These are phyloP conservation scores for Corymbia maculata DNA, from an alignment of 345 rosid species.

Conservation along the genomic window DNA sequence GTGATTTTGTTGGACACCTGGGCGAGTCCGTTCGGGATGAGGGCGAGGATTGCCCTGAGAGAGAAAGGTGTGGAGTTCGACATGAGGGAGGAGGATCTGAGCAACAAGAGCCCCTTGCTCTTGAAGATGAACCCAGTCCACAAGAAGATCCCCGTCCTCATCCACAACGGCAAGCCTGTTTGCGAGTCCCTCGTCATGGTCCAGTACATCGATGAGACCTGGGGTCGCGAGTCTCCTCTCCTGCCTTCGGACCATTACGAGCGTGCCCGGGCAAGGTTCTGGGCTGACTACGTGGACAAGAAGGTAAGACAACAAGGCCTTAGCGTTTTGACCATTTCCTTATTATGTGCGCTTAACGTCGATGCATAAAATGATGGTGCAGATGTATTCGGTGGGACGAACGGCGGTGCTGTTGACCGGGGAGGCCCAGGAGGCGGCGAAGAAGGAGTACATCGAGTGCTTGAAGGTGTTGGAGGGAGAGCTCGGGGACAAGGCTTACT, in stretches of 20 bases:
- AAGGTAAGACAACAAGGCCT: background rate
- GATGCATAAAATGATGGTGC: background rate
- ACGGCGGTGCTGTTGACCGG: background rate
- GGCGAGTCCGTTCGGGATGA: constrained; percentile 3
- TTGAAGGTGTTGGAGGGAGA: constrained; percentile 3
- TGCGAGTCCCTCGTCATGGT: constrained; percentile 5
- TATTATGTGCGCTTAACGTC: background rate
- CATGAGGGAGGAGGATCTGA: background rate
- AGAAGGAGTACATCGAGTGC: constrained; percentile 2
- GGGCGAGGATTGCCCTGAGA: constrained; percentile 6
- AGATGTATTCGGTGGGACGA: background rate
- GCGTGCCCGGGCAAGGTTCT: background rate
- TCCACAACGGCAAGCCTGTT: constrained; percentile 1
- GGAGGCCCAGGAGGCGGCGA: background rate
- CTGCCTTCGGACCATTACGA: constrained; percentile 1
- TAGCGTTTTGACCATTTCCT: background rate
- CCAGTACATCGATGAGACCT: constrained; percentile 7
- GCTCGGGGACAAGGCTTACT: constrained; percentile 13
- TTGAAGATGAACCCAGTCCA: constrained; percentile 4
- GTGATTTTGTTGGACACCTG: constrained; percentile 1
- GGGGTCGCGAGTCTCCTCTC: background rate
- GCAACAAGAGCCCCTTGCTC: constrained; percentile 6
- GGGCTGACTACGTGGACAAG: constrained; percentile 9
- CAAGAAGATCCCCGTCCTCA: constrained; percentile 4
- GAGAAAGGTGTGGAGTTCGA: constrained; percentile 6